A percentile compares a stretch with the other conserved stretches of the same genome.
Conservation (phyloP, 371 early-diverging fungal genomes). For the Actinomucor elegans region DNA sequence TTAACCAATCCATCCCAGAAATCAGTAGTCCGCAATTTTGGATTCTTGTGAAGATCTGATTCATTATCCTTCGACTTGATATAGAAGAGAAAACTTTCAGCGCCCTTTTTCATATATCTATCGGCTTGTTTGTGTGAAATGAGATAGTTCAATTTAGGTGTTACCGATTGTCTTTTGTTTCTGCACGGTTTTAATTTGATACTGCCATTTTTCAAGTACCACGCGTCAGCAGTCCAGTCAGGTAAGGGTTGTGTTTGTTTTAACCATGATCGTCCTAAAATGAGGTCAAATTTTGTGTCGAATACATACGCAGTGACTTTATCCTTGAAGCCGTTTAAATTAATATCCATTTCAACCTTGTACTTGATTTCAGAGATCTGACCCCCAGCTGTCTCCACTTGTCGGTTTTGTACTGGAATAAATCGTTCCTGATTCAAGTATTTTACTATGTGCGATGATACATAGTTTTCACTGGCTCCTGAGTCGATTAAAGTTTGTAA, state of each 20-base stretch:
- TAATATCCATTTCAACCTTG: background rate
- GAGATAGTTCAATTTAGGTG: conserved; percentile 2
- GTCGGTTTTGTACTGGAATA: background rate
- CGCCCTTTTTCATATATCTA: conserved; percentile 1
- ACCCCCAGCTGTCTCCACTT: conserved; percentile 5
- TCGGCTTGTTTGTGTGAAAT: conserved; percentile 12
- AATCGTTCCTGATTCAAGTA: background rate
- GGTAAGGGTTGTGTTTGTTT: background rate
- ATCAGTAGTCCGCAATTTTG: background rate
- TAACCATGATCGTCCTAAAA: conserved; percentile 11
- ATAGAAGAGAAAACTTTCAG: background rate
- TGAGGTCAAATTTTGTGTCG: conserved; percentile 11
- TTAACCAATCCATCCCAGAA: background rate
- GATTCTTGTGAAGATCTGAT: background rate
- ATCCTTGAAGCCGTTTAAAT: background rate
- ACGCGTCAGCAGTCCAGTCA: conserved; percentile 8
- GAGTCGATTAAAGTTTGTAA: background rate
- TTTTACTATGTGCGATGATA: background rate
- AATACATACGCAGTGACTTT: conserved; percentile 3
- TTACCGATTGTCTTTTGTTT: too few relatives aligned
- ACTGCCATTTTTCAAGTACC: background rate
- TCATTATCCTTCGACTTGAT: background rate
- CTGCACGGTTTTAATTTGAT: too few relatives aligned
- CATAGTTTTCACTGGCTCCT: conserved; percentile 14
- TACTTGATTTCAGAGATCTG: background rate